phyloP scores from a whole-genome alignment of 2,329 filamentous ascomycete species.

The Pyrenophora teres region DNA sequence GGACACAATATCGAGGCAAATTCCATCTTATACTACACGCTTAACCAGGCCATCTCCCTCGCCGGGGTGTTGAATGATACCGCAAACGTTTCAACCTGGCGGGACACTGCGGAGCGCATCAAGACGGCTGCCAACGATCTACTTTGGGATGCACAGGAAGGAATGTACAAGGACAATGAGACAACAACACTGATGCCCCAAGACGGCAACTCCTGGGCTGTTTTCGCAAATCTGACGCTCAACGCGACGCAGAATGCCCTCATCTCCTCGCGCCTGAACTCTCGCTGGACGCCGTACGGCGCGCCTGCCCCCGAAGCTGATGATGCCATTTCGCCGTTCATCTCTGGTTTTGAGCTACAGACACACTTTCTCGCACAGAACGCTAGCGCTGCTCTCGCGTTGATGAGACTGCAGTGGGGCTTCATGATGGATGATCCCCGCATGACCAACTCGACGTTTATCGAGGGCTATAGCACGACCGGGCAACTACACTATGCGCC shows the following conservation, averaged over 20 bases:
- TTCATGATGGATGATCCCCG: constrained; percentile 61
- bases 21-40: constrained; percentile 55
- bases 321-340: constrained; percentile 55
- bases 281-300: constrained; percentile 52
- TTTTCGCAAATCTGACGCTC: constrained; percentile 47
- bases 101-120: constrained; percentile 49
- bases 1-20: constrained; percentile 56
- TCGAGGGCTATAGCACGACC: constrained; percentile 56
- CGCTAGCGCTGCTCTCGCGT: constrained; percentile 47
- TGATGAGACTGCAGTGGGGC: constrained; percentile 57
- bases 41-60: constrained; percentile 59
- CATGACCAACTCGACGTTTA: constrained; percentile 60
- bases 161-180: constrained; percentile 61
- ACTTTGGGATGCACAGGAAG: constrained; percentile 56
- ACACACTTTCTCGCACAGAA: constrained; percentile 52
- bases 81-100: constrained; percentile 49
- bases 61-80: constrained; percentile 55
- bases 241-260: constrained; percentile 33
- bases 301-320: constrained; percentile 55
- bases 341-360: constrained; percentile 54
- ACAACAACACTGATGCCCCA: constrained; percentile 57
- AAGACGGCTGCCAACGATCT: constrained; percentile 53
- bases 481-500: constrained; percentile 57
- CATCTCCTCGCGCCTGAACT: constrained; percentile 42
- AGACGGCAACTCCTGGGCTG: constrained; percentile 52